Conservation (phyloP, 2,329 filamentous ascomycete genomes). For the Neopestalotiopsis sp. region DNA sequence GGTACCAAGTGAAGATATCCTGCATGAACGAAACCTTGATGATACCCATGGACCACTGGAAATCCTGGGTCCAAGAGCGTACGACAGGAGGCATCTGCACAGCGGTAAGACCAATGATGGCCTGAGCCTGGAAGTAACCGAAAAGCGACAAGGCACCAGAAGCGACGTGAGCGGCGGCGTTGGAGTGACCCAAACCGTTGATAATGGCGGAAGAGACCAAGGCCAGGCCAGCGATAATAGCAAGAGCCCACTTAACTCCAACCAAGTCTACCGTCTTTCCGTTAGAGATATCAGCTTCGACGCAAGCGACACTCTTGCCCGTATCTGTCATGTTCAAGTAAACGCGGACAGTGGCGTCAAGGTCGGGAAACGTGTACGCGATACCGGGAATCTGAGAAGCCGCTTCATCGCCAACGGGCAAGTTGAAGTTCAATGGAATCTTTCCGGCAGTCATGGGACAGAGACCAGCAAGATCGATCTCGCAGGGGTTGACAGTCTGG, state of each 20-base stretch:
- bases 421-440: conserved; percentile 75
- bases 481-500: conserved; percentile 76
- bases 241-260: conserved; percentile 80
- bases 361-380: conserved; percentile 81
- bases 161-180: conserved; percentile 85
- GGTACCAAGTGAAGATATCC: conserved; percentile 84
- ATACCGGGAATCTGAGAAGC: conserved; percentile 73
- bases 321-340: conserved; percentile 69
- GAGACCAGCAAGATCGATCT: conserved; percentile 70
- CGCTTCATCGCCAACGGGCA: conserved; percentile 59
- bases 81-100: conserved; percentile 81
- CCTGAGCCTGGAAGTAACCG: conserved; percentile 85
- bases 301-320: conserved; percentile 71
- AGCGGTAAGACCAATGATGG: conserved; percentile 79
- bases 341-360: conserved; percentile 78
- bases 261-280: conserved; percentile 83
- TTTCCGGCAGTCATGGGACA: conserved; percentile 91
- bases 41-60: conserved; percentile 91
- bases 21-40: conserved; percentile 81
- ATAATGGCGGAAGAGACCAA: conserved; percentile 80
- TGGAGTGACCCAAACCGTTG: conserved; percentile 82
- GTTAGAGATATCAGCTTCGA: conserved; percentile 81
- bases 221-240: conserved; percentile 76
- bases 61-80: conserved; percentile 86
- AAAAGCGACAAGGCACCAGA: conserved; percentile 85